phyloP scores from a whole-genome alignment of 2,329 filamentous ascomycete species.

The Ophiosphaerella korrae region DNA sequence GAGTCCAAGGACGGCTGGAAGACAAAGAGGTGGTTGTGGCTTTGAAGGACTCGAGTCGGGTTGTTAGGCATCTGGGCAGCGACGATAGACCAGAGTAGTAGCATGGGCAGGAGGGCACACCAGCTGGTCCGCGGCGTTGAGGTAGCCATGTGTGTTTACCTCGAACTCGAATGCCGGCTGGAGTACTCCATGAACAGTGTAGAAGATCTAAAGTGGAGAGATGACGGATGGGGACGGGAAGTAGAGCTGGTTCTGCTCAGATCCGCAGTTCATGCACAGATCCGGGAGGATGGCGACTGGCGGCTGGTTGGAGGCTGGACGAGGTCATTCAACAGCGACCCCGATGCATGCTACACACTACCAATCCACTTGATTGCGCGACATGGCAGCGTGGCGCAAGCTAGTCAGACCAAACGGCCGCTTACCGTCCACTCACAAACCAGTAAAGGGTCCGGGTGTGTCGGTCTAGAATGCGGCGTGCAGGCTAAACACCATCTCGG shows the following conservation, averaged over 20 bases:
- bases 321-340: constrained; percentile 41
- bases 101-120: constrained; percentile 6
- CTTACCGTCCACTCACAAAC: constrained; percentile 18
- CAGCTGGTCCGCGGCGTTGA: constrained; percentile 1
- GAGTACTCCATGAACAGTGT: constrained; percentile 25
- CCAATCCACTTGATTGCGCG: constrained; percentile 27
- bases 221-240: constrained; percentile 11
- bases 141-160: constrained; percentile 18
- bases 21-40: constrained; percentile 68
- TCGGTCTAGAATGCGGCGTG: constrained; percentile 18
- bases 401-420: constrained; percentile 14
- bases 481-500: constrained; percentile 9
- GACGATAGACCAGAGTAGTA: constrained; percentile 12
- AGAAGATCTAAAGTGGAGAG: constrained; percentile 17
- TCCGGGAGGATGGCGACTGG: constrained; percentile 29
- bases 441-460: constrained; percentile 1
- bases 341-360: constrained; percentile 9
- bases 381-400: constrained; percentile 9
- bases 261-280: constrained; percentile 43
- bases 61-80: constrained; percentile 71
- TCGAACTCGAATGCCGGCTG: constrained; percentile 21
- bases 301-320: constrained; percentile 9
- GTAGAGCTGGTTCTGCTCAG: constrained; percentile 21
- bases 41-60: constrained; percentile 72
- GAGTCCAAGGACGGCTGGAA: constrained; percentile 62